These are phyloP conservation scores for Emergomyces orientalis DNA, from an alignment of 2,329 filamentous ascomycete genomes.

Conservation along the genomic window DNA sequence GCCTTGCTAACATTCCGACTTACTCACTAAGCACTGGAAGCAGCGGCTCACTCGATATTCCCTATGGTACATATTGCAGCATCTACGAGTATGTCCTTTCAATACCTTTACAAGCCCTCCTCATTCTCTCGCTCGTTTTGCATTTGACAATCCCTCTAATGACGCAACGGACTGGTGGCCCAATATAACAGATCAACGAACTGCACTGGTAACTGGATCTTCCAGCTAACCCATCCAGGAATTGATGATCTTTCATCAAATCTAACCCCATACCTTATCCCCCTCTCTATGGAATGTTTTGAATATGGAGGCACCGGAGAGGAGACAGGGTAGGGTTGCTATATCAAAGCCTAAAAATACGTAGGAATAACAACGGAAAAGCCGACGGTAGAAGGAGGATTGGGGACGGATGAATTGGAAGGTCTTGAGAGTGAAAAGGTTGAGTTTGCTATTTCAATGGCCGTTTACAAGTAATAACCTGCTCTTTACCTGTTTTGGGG, in stretches of 20 bases:
- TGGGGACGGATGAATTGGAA: background rate
- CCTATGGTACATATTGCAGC: slow-evolving; percentile 2
- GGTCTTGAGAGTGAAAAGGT: no score
- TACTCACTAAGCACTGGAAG: background rate
- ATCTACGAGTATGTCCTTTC: background rate
- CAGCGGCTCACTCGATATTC: slow-evolving; percentile 1
- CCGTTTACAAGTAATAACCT: no score
- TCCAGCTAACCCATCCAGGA: background rate
- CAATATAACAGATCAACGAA: background rate
- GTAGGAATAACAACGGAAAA: background rate
- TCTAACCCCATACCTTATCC: background rate
- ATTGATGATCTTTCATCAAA: background rate
- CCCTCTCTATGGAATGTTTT: background rate
- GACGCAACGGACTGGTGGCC: background rate
- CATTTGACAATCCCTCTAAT: background rate
- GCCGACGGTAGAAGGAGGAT: background rate
- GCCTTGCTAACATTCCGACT: background rate
- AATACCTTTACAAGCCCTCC: no score
- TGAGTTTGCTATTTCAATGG: no score
- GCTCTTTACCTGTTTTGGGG: no score
- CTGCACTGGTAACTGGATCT: background rate
- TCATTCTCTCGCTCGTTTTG: background rate
- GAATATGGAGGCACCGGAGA: background rate
- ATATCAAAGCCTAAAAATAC: background rate
- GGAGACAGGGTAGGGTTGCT: background rate